A percentile compares a stretch with the other conserved stretches of the same genome.
Evolutionary conservation across 2,329 filamentous ascomycete species (phyloP).

Genomic region (Fusarium liriodendri): DNA sequence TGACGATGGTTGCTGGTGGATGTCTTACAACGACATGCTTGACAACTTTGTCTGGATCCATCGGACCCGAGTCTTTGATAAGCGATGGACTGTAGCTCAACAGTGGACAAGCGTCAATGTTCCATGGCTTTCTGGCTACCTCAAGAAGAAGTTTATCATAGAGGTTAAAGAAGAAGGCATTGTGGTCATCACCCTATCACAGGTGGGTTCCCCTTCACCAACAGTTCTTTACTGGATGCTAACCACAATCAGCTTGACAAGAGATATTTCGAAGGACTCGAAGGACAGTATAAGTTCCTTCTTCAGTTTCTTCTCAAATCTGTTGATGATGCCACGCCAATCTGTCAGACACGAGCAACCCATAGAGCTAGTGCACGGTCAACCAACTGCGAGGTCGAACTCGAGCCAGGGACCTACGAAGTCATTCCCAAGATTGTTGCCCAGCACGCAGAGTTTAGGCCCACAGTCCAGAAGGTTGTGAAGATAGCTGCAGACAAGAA

Average conservation of each 20-base stretch:
- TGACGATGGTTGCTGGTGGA: slow-evolving; percentile 70
- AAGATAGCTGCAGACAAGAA: slow-evolving; percentile 55
- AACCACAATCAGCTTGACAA: slow-evolving; percentile 53
- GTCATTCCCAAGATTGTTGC: slow-evolving; percentile 77
- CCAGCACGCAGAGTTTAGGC: slow-evolving; percentile 52
- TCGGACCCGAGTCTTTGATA: slow-evolving; percentile 59
- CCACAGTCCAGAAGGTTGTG: slow-evolving; percentile 70
- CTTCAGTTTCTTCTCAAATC: slow-evolving; percentile 57
- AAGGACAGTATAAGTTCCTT: slow-evolving; percentile 56
- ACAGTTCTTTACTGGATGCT: not conserved
- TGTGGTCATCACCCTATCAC: slow-evolving; percentile 57
- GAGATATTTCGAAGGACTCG: slow-evolving; percentile 58
- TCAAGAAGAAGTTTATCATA: slow-evolving; percentile 57
- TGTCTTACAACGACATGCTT: slow-evolving; percentile 58
- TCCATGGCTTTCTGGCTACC: slow-evolving; percentile 59
- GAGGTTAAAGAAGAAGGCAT: slow-evolving; percentile 54
- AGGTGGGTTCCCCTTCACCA: slow-evolving; percentile 38
- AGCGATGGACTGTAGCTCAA: slow-evolving; percentile 57
- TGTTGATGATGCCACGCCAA: slow-evolving; percentile 15
- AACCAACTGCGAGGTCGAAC: slow-evolving; percentile 77
- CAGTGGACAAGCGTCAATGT: slow-evolving; percentile 57
- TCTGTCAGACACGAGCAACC: slow-evolving; percentile 38
- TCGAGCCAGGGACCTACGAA: slow-evolving; percentile 75
- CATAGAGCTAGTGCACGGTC: slow-evolving; percentile 62
- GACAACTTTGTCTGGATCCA: slow-evolving; percentile 58